phyloP scores from a whole-genome alignment of 306 rosid genomes.

The Cicer cuneatum region DNA sequence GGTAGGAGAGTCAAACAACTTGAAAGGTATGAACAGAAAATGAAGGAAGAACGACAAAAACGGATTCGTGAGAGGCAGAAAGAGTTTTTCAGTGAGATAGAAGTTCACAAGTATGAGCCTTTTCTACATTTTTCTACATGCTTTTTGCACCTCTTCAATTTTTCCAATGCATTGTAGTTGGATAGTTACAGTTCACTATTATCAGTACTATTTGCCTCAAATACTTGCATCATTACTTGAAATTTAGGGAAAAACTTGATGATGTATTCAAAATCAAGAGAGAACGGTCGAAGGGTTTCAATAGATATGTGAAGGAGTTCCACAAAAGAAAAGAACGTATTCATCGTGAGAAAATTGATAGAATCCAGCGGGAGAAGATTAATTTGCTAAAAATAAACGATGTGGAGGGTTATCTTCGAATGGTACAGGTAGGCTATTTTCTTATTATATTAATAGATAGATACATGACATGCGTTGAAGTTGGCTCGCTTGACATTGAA shows the following conservation, averaged over 20 bases:
- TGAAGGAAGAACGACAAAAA: conserved; percentile 99
- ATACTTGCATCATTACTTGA: conserved; percentile 46
- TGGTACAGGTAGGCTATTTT: conserved; percentile 85
- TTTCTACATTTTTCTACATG: conserved; percentile 5
- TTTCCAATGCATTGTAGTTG: conserved; percentile 28
- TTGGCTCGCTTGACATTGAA: conserved; percentile 22
- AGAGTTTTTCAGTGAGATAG: conserved; percentile 94
- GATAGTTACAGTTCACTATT: conserved; percentile 13
- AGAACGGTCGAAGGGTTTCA: conserved; percentile 95
- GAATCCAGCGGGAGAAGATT: conserved; percentile 99
- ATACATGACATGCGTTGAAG: conserved; percentile 29
- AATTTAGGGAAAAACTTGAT: conserved; percentile 88
- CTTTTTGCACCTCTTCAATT: conserved; percentile 5
- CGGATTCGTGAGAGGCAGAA: conserved; percentile 97
- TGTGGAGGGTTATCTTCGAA: conserved; percentile 97
- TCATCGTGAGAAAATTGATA: conserved; percentile 97
- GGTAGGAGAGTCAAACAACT: conserved; percentile 95
- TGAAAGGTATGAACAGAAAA: conserved; percentile 92
- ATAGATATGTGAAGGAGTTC: conserved; percentile 89
- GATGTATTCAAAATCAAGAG: conserved; percentile 86
- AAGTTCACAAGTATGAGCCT: conserved; percentile 91
- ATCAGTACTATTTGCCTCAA: conserved; percentile 26
- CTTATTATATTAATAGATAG: conserved; percentile 16
- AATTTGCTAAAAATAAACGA: conserved; percentile 96
- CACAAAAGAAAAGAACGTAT: conserved; percentile 96